A percentile compares a stretch with the other conserved stretches of the same genome.
These are phyloP conservation scores for Fusarium sp. DNA, from an alignment of 2,329 filamentous ascomycete species.

Conservation along the genomic window DNA sequence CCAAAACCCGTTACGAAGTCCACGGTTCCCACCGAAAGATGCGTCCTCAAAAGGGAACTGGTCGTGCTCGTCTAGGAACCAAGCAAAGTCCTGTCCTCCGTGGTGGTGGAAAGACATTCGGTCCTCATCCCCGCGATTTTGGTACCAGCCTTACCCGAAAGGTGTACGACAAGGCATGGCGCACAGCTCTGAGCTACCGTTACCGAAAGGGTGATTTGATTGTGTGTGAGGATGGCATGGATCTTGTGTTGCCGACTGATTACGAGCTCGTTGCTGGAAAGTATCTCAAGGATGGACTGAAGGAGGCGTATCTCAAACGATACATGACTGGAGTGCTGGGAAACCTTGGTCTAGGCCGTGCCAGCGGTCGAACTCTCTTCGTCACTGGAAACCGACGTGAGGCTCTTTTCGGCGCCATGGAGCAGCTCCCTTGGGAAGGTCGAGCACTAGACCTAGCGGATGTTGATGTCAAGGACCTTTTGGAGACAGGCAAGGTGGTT, in stretches of 20 bases:
- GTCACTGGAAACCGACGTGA: constrained; percentile 73
- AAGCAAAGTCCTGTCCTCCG: constrained; percentile 83
- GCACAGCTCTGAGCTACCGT: constrained; percentile 91
- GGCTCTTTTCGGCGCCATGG: constrained; percentile 75
- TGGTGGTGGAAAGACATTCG: constrained; percentile 89
- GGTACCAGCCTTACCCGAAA: constrained; percentile 84
- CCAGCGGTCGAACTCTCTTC: constrained; percentile 77
- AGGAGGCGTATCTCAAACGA: constrained; percentile 68
- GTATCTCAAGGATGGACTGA: constrained; percentile 60
- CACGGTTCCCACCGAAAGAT: constrained; percentile 87
- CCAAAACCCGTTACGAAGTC: constrained; percentile 85
- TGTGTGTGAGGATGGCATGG: constrained; percentile 82
- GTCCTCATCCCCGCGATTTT: constrained; percentile 94
- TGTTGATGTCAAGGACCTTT: constrained; percentile 94
- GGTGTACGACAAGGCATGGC: constrained; percentile 95
- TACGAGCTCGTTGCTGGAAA: constrained; percentile 58
- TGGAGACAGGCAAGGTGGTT: constrained; percentile 86
- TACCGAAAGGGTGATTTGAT: constrained; percentile 89
- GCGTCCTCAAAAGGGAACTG: constrained; percentile 86
- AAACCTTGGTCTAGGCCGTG: constrained; percentile 75
- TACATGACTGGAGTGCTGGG: constrained; percentile 77
- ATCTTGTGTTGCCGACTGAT: constrained; percentile 69
- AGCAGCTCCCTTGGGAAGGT: constrained; percentile 72
- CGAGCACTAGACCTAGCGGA: constrained; percentile 77
- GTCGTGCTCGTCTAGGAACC: constrained; percentile 81